A percentile compares a stretch with the other conserved stretches of the same genome.
Conservation (phyloP, 2,329 filamentous ascomycete genomes). For the Parastagonospora avenae region DNA sequence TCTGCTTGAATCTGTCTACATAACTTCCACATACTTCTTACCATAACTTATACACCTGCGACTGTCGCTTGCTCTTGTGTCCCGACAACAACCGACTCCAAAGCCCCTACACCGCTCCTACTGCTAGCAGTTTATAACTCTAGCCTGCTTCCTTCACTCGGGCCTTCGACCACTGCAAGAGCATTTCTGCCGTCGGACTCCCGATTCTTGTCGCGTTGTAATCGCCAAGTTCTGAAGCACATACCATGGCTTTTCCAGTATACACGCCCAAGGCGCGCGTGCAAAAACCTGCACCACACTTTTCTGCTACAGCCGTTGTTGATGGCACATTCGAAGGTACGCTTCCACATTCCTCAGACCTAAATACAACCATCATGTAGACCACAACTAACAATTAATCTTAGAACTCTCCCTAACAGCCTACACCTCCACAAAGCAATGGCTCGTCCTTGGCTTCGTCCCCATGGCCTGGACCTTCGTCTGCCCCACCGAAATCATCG, state of each 20-base stretch:
- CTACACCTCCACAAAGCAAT: constrained; percentile 54
- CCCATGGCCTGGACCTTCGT: constrained; percentile 73
- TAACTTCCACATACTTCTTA: constrained; percentile 11
- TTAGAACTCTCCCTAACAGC: constrained; percentile 45
- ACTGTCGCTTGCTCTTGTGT: neutral
- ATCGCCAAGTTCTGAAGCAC: neutral
- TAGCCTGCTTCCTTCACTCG: neutral
- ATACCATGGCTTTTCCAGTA: constrained; percentile 38
- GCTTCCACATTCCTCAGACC: constrained; percentile 4
- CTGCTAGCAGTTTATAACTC: neutral
- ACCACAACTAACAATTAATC: constrained; percentile 11
- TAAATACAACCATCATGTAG: too few species aligned
- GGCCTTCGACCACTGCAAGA: neutral
- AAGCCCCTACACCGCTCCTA: neutral
- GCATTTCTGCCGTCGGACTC: constrained; percentile 3
- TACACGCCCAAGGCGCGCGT: constrained; percentile 47
- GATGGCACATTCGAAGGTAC: constrained; percentile 49
- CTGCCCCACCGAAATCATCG: constrained; percentile 69
- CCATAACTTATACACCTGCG: constrained; percentile 1
- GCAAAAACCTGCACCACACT: constrained; percentile 47
- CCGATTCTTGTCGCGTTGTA: neutral
- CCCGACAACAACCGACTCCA: neutral
- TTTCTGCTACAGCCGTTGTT: constrained; percentile 46
- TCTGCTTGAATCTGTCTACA: constrained; percentile 4
- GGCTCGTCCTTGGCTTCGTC: constrained; percentile 70